Conservation (phyloP, 2,329 filamentous ascomycete genomes). For the Colletotrichum spinosum region DNA sequence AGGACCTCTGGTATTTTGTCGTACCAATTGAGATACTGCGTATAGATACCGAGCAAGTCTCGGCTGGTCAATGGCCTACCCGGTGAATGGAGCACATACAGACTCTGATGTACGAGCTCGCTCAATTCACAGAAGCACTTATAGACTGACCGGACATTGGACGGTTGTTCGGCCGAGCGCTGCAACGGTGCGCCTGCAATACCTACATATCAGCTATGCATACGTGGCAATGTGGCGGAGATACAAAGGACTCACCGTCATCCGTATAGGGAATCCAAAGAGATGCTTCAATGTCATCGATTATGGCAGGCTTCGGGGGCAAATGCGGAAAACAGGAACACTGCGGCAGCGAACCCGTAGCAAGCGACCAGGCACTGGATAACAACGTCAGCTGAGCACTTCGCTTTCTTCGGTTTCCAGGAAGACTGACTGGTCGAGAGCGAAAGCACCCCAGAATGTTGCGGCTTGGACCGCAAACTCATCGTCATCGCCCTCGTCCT, state of each 20-base stretch:
- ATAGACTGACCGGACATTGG: slow-evolving; percentile 75
- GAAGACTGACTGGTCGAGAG: slow-evolving; percentile 70
- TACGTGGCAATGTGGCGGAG: background rate
- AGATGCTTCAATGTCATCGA: slow-evolving; percentile 69
- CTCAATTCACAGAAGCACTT: slow-evolving; percentile 78
- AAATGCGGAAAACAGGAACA: slow-evolving; percentile 68
- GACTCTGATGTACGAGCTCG: slow-evolving; percentile 78
- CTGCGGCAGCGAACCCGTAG: slow-evolving; percentile 70
- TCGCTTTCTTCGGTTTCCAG: background rate
- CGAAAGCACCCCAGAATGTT: slow-evolving; percentile 73
- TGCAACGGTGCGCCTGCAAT: slow-evolving; percentile 62
- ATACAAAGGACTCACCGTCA: slow-evolving; percentile 57
- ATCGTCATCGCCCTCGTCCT: slow-evolving; percentile 62
- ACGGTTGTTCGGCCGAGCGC: slow-evolving; percentile 70
- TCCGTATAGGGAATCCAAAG: slow-evolving; percentile 70
- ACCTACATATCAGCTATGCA: slow-evolving; percentile 14
- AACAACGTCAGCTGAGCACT: background rate
- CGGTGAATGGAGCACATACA: slow-evolving; percentile 79
- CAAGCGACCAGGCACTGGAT: slow-evolving; percentile 72
- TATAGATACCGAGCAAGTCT: slow-evolving; percentile 73
- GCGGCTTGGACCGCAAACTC: slow-evolving; percentile 69
- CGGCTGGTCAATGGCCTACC: slow-evolving; percentile 72
- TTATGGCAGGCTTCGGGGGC: slow-evolving; percentile 70
- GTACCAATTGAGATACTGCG: slow-evolving; percentile 79
- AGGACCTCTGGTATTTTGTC: slow-evolving; percentile 73